phyloP scores from a whole-genome alignment of 2,329 filamentous ascomycete genomes.

The Ascochyta koolunga region DNA sequence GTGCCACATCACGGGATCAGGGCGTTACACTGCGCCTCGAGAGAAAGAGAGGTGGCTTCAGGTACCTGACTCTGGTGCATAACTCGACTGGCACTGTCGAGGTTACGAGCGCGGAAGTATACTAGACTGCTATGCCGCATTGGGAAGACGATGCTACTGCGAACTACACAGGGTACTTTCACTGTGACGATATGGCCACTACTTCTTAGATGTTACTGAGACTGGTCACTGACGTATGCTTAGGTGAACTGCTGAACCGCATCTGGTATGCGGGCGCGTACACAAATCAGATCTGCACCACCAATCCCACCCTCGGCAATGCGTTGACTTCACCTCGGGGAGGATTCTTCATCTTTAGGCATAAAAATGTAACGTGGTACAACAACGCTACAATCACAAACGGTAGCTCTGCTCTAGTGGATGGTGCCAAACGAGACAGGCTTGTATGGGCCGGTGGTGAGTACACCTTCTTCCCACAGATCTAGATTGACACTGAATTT shows the following conservation, averaged over 20 bases:
- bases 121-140: conserved; percentile 56
- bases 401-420: conserved; percentile 49
- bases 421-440: conserved; percentile 66
- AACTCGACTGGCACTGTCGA: conserved; percentile 52
- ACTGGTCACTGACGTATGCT: neutral
- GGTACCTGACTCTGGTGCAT: conserved; percentile 54
- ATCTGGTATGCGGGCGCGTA: conserved; percentile 54
- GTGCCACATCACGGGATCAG: conserved; percentile 51
- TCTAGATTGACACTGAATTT: neutral
- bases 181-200: conserved; percentile 45
- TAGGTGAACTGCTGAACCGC: conserved; percentile 52
- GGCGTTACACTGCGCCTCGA: conserved; percentile 50
- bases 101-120: conserved; percentile 45
- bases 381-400: conserved; percentile 51
- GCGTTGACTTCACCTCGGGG: conserved; percentile 42
- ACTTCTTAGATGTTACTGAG: too few relatives aligned
- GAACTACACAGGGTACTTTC: conserved; percentile 52
- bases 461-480: neutral
- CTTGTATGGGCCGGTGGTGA: conserved; percentile 63
- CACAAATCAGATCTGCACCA: conserved; percentile 50
- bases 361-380: conserved; percentile 48
- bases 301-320: conserved; percentile 46
- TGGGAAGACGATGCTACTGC: conserved; percentile 45
- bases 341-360: conserved; percentile 37
- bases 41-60: conserved; percentile 54